These are phyloP conservation scores for Thalia dealbata DNA, from an alignment of 176 grass and related monocot species.

Conservation along the genomic window DNA sequence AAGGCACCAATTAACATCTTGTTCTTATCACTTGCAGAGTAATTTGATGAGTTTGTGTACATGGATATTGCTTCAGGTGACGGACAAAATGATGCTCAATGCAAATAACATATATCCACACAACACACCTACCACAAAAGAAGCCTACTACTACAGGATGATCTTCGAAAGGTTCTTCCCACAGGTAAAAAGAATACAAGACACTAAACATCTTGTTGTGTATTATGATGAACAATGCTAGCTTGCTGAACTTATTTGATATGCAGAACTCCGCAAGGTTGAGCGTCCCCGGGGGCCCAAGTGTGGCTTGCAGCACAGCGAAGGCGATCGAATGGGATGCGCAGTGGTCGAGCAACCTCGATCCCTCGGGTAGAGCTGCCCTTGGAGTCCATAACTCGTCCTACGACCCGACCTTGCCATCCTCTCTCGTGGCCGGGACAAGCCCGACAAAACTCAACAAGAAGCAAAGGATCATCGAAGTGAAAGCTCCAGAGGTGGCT, in stretches of 20 bases:
- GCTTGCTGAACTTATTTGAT: background rate
- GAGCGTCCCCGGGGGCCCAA: constrained; percentile 78
- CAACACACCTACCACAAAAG: constrained; percentile 83
- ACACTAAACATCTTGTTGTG: too few species aligned
- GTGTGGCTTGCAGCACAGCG: constrained; percentile 93
- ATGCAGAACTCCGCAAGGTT: constrained; percentile 73
- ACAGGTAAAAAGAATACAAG: constrained; percentile 68
- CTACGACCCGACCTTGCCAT: constrained; percentile 19
- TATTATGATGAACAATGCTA: background rate
- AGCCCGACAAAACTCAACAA: constrained; percentile 23
- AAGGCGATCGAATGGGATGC: constrained; percentile 92
- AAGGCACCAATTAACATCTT: too few species aligned
- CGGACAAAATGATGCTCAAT: constrained; percentile 70
- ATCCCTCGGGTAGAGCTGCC: constrained; percentile 70
- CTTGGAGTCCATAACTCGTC: constrained; percentile 65
- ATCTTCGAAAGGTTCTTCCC: constrained; percentile 98
- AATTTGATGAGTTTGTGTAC: background rate
- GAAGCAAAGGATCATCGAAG: constrained; percentile 30
- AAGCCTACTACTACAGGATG: constrained; percentile 95
- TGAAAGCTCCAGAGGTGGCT: constrained; percentile 23
- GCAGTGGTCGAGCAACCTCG: constrained; percentile 75
- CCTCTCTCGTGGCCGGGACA: constrained; percentile 12
- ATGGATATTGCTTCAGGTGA: constrained; percentile 32
- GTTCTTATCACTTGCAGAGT: too few species aligned
- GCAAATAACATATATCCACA: constrained; percentile 47